Conservation (phyloP, 176 grass and related monocot genomes). For the Carex kokanica region DNA sequence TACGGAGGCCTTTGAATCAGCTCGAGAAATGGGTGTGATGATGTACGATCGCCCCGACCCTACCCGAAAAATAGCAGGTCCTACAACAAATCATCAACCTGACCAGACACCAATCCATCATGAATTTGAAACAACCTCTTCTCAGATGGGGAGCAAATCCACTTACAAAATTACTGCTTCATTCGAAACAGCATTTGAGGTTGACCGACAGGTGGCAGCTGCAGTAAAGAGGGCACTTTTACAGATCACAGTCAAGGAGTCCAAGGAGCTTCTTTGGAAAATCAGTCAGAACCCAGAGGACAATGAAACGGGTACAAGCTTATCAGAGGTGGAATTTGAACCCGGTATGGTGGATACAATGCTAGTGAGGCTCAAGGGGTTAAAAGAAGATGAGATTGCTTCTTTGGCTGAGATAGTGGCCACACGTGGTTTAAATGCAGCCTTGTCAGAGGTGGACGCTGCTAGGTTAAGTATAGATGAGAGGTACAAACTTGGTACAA, state of each 20-base stretch:
- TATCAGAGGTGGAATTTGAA: conserved; percentile 34
- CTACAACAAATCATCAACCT: neutral
- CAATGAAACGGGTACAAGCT: conserved; percentile 20
- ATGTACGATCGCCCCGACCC: conserved; percentile 92
- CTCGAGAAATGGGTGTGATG: conserved; percentile 78
- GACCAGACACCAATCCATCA: conserved; percentile 34
- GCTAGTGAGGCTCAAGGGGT: conserved; percentile 68
- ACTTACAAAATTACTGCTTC: conserved; percentile 70
- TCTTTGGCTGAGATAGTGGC: conserved; percentile 89
- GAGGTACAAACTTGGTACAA: conserved; percentile 16
- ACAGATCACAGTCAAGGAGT: conserved; percentile 64
- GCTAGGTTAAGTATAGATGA: conserved; percentile 34
- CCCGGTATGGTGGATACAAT: conserved; percentile 45
- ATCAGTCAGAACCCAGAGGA: conserved; percentile 83
- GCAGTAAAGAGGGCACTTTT: conserved; percentile 85
- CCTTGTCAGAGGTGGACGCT: conserved; percentile 55
- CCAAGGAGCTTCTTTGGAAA: conserved; percentile 59
- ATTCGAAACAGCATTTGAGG: conserved; percentile 89
- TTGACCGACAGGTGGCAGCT: conserved; percentile 77
- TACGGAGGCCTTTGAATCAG: conserved; percentile 76
- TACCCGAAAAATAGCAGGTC: neutral
- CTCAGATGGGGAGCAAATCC: conserved; percentile 48
- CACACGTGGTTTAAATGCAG: conserved; percentile 79
- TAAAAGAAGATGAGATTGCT: conserved; percentile 73
- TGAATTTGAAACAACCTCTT: conserved; percentile 52